These are phyloP conservation scores for Orbilia blumenaviensis DNA, from an alignment of 2,329 filamentous ascomycete genomes.

Conservation along the genomic window DNA sequence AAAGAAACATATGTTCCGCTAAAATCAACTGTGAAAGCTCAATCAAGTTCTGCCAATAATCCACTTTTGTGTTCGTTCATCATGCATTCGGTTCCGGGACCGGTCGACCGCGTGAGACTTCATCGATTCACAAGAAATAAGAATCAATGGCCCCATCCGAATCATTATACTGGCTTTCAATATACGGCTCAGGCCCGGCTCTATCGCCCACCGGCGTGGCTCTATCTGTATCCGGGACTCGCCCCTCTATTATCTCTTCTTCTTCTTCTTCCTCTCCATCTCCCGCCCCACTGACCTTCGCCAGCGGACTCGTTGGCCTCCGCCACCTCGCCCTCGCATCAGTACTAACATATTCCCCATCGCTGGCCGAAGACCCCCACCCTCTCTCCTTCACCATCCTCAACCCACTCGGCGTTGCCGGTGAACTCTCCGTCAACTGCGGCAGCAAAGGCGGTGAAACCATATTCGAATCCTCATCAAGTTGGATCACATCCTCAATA, in stretches of 20 bases:
- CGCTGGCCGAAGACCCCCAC: constrained; percentile 47
- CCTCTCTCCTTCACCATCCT: constrained; percentile 38
- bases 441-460: constrained; percentile 21
- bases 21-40: neutral
- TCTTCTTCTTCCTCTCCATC: constrained; percentile 10
- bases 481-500: constrained; percentile 19
- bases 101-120: no score
- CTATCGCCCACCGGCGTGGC: constrained; percentile 3
- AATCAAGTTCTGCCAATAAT: no score
- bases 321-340: constrained; percentile 45
- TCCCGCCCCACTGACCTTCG: constrained; percentile 24
- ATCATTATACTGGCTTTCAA: constrained; percentile 10
- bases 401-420: constrained; percentile 54
- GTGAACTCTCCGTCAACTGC: constrained; percentile 54
- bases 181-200: neutral
- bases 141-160: constrained; percentile 35
- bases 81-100: no score
- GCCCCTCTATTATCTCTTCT: neutral
- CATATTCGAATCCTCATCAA: constrained; percentile 12
- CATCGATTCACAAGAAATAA: constrained; percentile 31
- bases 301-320: constrained; percentile 40
- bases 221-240: constrained; percentile 26
- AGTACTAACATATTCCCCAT: constrained; percentile 45
- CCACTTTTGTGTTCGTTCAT: neutral
- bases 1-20: neutral